A percentile compares a stretch with the other conserved stretches of the same genome.
Evolutionary conservation across 805 yeast species (phyloP).

Genomic region (Hanseniaspora lachancei): DNA sequence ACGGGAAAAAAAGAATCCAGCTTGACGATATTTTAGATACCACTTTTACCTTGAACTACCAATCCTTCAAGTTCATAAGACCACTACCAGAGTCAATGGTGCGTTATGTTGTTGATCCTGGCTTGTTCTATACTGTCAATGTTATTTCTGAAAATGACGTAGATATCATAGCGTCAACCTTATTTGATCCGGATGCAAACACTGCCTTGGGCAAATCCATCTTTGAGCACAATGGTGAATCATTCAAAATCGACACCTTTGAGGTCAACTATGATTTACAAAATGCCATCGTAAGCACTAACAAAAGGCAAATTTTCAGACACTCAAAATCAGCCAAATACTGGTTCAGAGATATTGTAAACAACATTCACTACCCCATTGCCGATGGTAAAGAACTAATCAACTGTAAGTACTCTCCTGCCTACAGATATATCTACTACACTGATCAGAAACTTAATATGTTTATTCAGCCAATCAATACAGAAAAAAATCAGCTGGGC

Average conservation of each 20-base stretch:
- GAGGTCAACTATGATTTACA: constrained; percentile 35
- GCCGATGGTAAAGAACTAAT: constrained; percentile 18
- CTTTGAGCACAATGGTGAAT: constrained; percentile 33
- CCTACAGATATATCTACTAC: constrained; percentile 41
- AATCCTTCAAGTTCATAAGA: constrained; percentile 20
- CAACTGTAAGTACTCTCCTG: constrained; percentile 51
- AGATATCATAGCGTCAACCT: constrained; percentile 22
- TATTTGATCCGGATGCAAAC: constrained; percentile 20
- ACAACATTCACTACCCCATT: constrained; percentile 27
- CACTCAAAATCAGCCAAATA: constrained; percentile 52
- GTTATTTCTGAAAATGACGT: constrained; percentile 14
- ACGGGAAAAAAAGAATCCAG: constrained; percentile 13
- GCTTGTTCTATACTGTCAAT: constrained; percentile 27
- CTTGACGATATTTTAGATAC: constrained; percentile 21
- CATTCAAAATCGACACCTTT: constrained; percentile 30
- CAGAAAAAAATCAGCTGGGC: constrained; percentile 13
- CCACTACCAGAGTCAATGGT: constrained; percentile 18
- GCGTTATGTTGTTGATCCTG: constrained; percentile 31
- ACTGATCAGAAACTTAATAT: constrained; percentile 41
- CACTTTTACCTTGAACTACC: constrained; percentile 19
- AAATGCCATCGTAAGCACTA: constrained; percentile 44
- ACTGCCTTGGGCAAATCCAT: constrained; percentile 21
- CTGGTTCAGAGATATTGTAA: constrained; percentile 45
- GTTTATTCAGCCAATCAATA: constrained; percentile 32
- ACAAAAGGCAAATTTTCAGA: constrained; percentile 43